These are phyloP conservation scores for Wickerhamiella qilinensis DNA, from an alignment of 805 yeast genomes.

Conservation along the genomic window DNA sequence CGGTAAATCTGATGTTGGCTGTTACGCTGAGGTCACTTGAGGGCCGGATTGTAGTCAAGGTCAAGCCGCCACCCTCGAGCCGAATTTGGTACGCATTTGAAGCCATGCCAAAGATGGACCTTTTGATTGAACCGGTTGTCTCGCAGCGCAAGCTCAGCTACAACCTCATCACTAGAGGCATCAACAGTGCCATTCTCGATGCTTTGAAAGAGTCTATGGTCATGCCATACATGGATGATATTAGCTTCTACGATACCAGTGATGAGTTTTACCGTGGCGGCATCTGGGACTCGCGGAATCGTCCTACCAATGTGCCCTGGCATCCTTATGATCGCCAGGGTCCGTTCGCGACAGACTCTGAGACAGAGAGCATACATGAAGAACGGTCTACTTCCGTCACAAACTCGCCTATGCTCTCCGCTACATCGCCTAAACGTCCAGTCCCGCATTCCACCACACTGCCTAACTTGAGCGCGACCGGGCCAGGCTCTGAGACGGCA, in stretches of 20 bases:
- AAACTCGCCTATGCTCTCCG: neutral
- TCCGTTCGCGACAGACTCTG: neutral
- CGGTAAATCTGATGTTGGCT: slow-evolving; percentile 56
- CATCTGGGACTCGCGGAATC: slow-evolving; percentile 47
- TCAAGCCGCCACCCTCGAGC: slow-evolving; percentile 84
- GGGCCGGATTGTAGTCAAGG: slow-evolving; percentile 52
- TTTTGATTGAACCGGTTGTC: slow-evolving; percentile 80
- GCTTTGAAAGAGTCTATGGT: slow-evolving; percentile 69
- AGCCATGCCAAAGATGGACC: slow-evolving; percentile 55
- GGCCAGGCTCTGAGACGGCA: too few species aligned
- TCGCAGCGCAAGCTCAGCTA: slow-evolving; percentile 70
- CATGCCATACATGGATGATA: slow-evolving; percentile 77
- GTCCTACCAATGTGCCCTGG: slow-evolving; percentile 1
- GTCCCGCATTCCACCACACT: neutral
- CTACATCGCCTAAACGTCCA: neutral
- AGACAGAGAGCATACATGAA: neutral
- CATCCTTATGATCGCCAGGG: neutral
- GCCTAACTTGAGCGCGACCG: neutral
- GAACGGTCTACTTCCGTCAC: neutral
- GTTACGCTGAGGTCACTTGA: slow-evolving; percentile 50
- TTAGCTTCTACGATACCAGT: slow-evolving; percentile 49
- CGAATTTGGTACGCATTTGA: slow-evolving; percentile 86
- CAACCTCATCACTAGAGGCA: slow-evolving; percentile 60
- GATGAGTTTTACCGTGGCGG: slow-evolving; percentile 80
- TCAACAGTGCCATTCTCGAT: slow-evolving; percentile 63